Conservation (phyloP, 495 filamentous ascomycete genomes). For the Xylaria sp. region DNA sequence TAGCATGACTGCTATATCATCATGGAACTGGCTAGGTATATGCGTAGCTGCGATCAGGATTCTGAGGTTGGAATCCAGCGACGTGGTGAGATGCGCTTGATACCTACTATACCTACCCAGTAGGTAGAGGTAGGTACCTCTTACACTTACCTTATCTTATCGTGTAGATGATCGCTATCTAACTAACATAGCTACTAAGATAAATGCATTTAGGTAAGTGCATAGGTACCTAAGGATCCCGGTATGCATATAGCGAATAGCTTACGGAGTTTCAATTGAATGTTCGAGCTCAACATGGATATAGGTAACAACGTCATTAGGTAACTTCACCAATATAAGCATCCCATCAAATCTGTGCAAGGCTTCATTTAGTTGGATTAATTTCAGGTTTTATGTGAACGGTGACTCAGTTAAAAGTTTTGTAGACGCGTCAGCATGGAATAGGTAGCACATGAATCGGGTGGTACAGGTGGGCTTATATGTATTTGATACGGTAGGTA, state of each 20-base stretch:
- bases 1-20: conserved; percentile 18
- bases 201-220: not conserved
- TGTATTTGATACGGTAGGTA: no score
- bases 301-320: no score
- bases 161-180: not conserved
- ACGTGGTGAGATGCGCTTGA: conserved; percentile 1
- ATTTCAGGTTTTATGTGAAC: not conserved
- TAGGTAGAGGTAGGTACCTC: not conserved
- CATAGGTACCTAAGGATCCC: not conserved
- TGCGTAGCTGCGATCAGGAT: not conserved
- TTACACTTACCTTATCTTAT: not conserved
- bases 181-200: not conserved
- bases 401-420: not conserved
- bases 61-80: not conserved
- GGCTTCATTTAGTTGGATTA: no score
- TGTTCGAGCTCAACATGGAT: no score
- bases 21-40: not conserved
- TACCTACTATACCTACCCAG: no score
- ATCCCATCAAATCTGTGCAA: no score
- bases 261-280: no score
- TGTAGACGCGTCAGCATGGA: not conserved
- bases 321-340: no score
- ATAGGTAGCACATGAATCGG: not conserved
- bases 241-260: not conserved
- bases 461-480: no score